Base-by-base conservation (phyloP, 148 eudicot genomes). In the Mesembryanthemum crystallinum region DNA sequence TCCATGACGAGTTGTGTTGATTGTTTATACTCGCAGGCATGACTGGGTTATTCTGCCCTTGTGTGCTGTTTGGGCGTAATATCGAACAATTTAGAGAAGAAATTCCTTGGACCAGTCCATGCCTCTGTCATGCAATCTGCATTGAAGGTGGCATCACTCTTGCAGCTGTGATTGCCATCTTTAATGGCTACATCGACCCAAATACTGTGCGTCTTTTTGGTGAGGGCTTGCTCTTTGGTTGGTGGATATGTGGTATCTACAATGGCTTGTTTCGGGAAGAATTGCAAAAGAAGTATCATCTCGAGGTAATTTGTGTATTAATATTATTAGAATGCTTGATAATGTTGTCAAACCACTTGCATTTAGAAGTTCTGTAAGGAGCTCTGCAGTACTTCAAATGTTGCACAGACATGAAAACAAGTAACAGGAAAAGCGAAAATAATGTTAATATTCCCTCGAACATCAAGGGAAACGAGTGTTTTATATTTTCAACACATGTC, bases 171-270 rank as follows among this genome's bases (percentile, higher is more conserved):
- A 81, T 87, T 1, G 77, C 86, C 25, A 20, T 83, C 59, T 67
- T 83, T 66, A 43, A 83, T 75, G 96, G 98, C 27, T 82, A 79
- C 64, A 72, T 92, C 17, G 92, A 89, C 79, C 91, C 92, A 11
- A 74, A 86, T 25, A 89, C 94, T 3, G 64, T 84, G n/a, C 79
- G 84, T 77, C 87, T 91, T 59, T 76, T 91, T 18, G 82, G 82
- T 15, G 98, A 93, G 78, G 94, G 94, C 6, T 75, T 93, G 77
- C 58, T 88, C 7, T 93, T 91, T 64, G 85, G 87, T 60, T 93
- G 98, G 98, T 93, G 96, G 96, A 86, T 91, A 75, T 93, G 98
- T 60, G 98, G 92, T 9, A 87, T 91, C 25, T 91, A 93, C 78
- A 91, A 84, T 17, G 86, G 98, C 59, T 78, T 91, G 78, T 84